A percentile compares a stretch with the other conserved stretches of the same genome.
phyloP scores from a whole-genome alignment of 23 red algal genomes.

The Gracilaria gracilis region DNA sequence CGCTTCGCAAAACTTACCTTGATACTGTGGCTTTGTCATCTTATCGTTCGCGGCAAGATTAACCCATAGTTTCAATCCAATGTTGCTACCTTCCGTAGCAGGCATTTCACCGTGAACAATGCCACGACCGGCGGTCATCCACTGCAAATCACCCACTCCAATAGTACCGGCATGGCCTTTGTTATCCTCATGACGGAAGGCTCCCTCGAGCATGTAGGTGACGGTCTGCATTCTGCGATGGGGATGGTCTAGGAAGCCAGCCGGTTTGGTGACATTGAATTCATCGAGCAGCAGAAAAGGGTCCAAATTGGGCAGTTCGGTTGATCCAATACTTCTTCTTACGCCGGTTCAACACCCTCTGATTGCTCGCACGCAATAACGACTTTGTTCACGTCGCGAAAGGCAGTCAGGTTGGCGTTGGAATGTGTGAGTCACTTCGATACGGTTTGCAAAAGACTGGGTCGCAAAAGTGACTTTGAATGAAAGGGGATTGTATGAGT shows the following conservation, averaged over 20 bases:
- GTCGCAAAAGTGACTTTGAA: neutral
- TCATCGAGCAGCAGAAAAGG: constrained; percentile 95
- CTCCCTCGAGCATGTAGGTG: constrained; percentile 93
- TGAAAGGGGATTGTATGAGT: constrained; percentile 29
- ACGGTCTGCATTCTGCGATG: constrained; percentile 83
- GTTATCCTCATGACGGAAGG: constrained; percentile 91
- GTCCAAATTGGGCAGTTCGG: constrained; percentile 71
- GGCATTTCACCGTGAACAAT: constrained; percentile 98
- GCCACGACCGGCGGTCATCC: constrained; percentile 94
- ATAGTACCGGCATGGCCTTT: constrained; percentile 92
- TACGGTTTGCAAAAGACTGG: constrained; percentile 9
- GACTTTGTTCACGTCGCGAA: constrained; percentile 60
- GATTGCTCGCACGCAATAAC: constrained; percentile 89
- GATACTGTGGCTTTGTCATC: constrained; percentile 89
- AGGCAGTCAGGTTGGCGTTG: neutral
- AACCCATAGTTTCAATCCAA: constrained; percentile 93
- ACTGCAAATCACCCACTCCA: constrained; percentile 84
- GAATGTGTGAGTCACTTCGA: constrained; percentile 9
- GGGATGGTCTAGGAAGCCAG: constrained; percentile 87
- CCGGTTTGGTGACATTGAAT: constrained; percentile 81
- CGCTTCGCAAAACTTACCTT: constrained; percentile 46
- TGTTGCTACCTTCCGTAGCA: constrained; percentile 59
- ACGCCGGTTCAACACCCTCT: constrained; percentile 93
- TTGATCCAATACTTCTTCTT: constrained; percentile 79
- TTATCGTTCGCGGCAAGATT: constrained; percentile 84